A percentile compares a stretch with the other conserved stretches of the same genome.
Evolutionary conservation across 305 asterid genomes (phyloP).

Genomic region (Euphrasia arctica): DNA sequence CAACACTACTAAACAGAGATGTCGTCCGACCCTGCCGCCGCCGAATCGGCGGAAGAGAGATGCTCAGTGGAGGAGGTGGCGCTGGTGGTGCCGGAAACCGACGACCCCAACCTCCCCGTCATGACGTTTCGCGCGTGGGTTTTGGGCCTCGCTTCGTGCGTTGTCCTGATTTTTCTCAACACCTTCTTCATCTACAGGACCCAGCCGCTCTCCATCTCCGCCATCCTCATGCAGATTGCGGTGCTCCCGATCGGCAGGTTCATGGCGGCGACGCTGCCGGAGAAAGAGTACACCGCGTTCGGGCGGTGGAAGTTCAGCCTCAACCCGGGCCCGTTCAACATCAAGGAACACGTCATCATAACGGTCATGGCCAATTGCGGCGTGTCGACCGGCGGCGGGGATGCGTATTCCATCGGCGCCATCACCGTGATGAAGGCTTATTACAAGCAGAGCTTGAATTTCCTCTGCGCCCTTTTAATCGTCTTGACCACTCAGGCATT

Average conservation of each 20-base stretch:
- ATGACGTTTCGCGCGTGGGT: slow-evolving; percentile 96
- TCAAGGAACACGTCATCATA: slow-evolving; percentile 85
- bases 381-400: slow-evolving; percentile 93
- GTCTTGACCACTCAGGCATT: slow-evolving; percentile 90
- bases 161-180: slow-evolving; percentile 70
- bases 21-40: slow-evolving; percentile 32
- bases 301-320: slow-evolving; percentile 70
- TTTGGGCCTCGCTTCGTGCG: slow-evolving; percentile 70
- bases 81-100: slow-evolving; percentile 91
- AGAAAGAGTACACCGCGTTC: slow-evolving; percentile 31
- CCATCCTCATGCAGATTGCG: slow-evolving; percentile 88
- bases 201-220: slow-evolving; percentile 81
- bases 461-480: slow-evolving; percentile 68
- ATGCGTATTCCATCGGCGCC: slow-evolving; percentile 95
- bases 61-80: slow-evolving; percentile 95
- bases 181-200: slow-evolving; percentile 88
- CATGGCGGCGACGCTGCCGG: slow-evolving; percentile 86
- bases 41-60: slow-evolving; percentile 34
- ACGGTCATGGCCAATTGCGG: slow-evolving; percentile 97
- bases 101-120: slow-evolving; percentile 87
- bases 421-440: slow-evolving; percentile 95
- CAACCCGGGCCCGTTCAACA: slow-evolving; percentile 90
- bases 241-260: slow-evolving; percentile 74
- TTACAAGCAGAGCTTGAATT: slow-evolving; percentile 72
- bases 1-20: slow-evolving; percentile 8